Evolutionary conservation across 2,329 filamentous ascomycete genomes (phyloP).

Genomic region (Balansia obtecta): DNA sequence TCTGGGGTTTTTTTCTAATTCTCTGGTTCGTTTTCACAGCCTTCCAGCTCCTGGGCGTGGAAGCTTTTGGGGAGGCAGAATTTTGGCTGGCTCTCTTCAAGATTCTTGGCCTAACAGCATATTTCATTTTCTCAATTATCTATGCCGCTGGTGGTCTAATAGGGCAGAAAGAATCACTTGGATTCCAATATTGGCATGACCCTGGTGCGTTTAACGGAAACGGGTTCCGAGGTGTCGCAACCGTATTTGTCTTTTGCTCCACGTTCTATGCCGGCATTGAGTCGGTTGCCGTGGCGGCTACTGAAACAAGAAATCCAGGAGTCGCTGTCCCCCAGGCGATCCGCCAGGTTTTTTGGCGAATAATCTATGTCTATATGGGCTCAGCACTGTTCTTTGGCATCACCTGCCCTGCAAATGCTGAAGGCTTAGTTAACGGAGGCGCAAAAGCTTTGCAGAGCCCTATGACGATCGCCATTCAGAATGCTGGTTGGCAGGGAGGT

Average conservation of each 20-base stretch:
- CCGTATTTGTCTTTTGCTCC: conserved; percentile 57
- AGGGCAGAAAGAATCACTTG: conserved; percentile 44
- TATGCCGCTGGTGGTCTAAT: conserved; percentile 56
- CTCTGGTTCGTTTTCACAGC: conserved; percentile 59
- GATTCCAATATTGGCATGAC: conserved; percentile 59
- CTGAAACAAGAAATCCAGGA: conserved; percentile 46
- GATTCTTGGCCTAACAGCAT: conserved; percentile 54
- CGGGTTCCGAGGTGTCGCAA: conserved; percentile 53
- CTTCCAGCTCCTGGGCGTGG: conserved; percentile 60
- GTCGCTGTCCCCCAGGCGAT: conserved; percentile 45
- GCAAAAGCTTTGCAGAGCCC: conserved; percentile 57
- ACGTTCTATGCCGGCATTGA: conserved; percentile 60
- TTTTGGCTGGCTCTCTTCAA: conserved; percentile 70
- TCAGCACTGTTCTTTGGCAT: conserved; percentile 64
- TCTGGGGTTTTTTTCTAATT: conserved; percentile 60
- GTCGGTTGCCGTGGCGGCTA: conserved; percentile 49
- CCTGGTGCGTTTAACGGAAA: conserved; percentile 55
- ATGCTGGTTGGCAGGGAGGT: conserved; percentile 59
- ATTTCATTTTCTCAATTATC: conserved; percentile 62
- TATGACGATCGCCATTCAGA: conserved; percentile 63
- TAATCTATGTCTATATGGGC: conserved; percentile 54
- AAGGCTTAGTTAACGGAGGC: conserved; percentile 46
- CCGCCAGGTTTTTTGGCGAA: conserved; percentile 48
- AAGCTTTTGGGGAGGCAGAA: conserved; percentile 66
- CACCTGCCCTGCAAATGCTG: conserved; percentile 57